Conservation (phyloP, 2,329 filamentous ascomycete species). For the Cladosporium sphaerospermum region DNA sequence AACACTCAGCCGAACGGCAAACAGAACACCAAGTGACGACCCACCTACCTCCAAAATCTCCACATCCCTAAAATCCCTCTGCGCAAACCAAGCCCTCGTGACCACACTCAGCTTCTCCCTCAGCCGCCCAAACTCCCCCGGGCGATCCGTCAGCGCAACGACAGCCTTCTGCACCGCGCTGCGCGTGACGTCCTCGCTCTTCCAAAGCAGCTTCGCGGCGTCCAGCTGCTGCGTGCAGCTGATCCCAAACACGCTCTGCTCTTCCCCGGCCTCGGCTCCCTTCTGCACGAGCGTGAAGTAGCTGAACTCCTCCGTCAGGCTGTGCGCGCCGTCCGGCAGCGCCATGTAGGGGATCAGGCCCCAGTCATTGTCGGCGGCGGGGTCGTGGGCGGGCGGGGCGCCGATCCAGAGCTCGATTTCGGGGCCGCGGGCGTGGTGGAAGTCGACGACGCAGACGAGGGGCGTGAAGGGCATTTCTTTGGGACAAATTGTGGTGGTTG, state of each 20-base stretch:
- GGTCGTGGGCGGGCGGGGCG: constrained; percentile 64
- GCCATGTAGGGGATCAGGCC: constrained; percentile 92
- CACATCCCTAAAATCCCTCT: constrained; percentile 84
- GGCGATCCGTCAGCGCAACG: constrained; percentile 87
- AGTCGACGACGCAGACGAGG: constrained; percentile 48
- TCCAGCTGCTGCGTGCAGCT: constrained; percentile 91
- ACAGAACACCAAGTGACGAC: neutral
- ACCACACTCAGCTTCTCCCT: constrained; percentile 85
- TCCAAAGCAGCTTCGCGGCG: constrained; percentile 66
- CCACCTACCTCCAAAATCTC: constrained; percentile 66
- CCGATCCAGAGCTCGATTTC: constrained; percentile 94
- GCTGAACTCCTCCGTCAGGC: constrained; percentile 92
- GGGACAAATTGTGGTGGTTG: neutral
- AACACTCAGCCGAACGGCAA: too few species aligned
- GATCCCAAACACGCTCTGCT: constrained; percentile 75
- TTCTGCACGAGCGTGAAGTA: constrained; percentile 78
- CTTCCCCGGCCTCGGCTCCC: constrained; percentile 15
- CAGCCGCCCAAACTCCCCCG: constrained; percentile 83
- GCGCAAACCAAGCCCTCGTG: constrained; percentile 92
- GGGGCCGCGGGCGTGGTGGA: constrained; percentile 61
- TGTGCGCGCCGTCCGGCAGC: constrained; percentile 88
- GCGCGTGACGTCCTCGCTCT: constrained; percentile 84
- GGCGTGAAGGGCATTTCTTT: constrained; percentile 33
- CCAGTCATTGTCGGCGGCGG: constrained; percentile 86
- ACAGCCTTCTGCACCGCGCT: constrained; percentile 98